These are phyloP conservation scores for Colletotrichum falcatum DNA, from an alignment of 2,329 filamentous ascomycete species.

Conservation along the genomic window DNA sequence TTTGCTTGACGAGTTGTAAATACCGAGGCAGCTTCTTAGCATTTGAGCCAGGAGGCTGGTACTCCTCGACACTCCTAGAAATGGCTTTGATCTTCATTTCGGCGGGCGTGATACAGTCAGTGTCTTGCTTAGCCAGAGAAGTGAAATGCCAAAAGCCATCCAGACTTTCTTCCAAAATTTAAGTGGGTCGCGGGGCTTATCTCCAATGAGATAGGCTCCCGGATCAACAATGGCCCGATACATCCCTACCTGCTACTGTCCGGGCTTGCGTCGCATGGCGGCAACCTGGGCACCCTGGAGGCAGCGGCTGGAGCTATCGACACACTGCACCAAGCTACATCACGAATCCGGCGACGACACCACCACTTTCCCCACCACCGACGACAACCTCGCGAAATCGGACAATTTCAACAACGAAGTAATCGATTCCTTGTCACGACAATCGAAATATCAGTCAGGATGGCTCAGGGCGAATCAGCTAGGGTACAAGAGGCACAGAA, in stretches of 20 bases:
- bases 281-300: conserved; percentile 39
- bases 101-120: conserved; percentile 11
- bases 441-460: conserved; percentile 45
- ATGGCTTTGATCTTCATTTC: conserved; percentile 74
- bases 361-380: conserved; percentile 18
- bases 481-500: conserved; percentile 91
- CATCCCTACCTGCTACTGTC: conserved; percentile 19
- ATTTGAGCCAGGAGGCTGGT: conserved; percentile 75
- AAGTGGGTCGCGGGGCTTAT: conserved; percentile 24
- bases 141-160: conserved; percentile 10
- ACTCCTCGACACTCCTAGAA: conserved; percentile 71
- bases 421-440: neutral
- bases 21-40: conserved; percentile 68
- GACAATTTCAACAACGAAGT: neutral
- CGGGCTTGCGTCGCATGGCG: conserved; percentile 37
- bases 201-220: conserved; percentile 12
- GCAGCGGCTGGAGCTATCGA: conserved; percentile 40
- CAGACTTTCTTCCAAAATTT: conserved; percentile 41
- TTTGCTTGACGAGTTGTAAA: neutral
- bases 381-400: conserved; percentile 25
- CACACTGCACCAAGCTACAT: conserved; percentile 35
- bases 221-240: conserved; percentile 36
- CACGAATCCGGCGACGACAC: conserved; percentile 38
- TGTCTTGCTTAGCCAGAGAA: conserved; percentile 20
- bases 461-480: conserved; percentile 70